Conservation (phyloP, 163 green algal genomes). For the Trebouxia gelatinosa region DNA sequence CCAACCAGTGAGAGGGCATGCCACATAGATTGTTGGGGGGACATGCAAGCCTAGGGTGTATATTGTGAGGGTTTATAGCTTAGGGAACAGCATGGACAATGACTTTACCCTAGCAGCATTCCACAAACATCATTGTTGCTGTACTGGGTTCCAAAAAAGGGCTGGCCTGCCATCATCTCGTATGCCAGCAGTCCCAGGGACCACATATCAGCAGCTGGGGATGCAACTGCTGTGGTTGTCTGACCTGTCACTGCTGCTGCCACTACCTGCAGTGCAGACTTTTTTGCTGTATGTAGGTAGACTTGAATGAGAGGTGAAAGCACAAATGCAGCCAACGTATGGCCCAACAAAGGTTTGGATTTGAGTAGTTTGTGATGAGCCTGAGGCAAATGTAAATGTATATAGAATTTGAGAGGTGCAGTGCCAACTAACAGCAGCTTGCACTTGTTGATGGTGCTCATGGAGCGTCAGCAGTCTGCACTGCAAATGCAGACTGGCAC, state of each 20-base stretch:
- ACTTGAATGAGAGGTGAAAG: too few relatives aligned
- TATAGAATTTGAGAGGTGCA: not conserved
- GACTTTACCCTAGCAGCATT: slow-evolving; percentile 26
- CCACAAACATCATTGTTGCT: slow-evolving; percentile 24
- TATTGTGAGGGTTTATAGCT: not conserved
- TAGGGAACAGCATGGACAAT: not conserved
- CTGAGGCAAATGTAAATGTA: not conserved
- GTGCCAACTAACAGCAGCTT: not conserved
- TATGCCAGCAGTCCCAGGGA: slow-evolving; percentile 16
- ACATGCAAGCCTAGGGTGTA: too few relatives aligned
- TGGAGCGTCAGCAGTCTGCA: too few relatives aligned
- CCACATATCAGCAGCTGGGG: slow-evolving; percentile 26
- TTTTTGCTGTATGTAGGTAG: too few relatives aligned
- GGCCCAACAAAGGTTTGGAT: not conserved
- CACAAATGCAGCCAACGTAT: not conserved
- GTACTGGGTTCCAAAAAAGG: slow-evolving; percentile 22
- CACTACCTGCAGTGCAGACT: not conserved
- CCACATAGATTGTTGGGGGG: too few relatives aligned
- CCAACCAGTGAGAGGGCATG: too few relatives aligned
- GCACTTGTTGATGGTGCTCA: not conserved
- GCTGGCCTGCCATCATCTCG: slow-evolving; percentile 30
- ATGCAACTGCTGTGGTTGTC: not conserved
- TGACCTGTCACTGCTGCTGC: not conserved
- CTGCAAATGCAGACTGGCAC: too few relatives aligned
- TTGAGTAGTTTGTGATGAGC: not conserved